A percentile compares a stretch with the other conserved stretches of the same genome.
Conservation (phyloP, 371 early-diverging fungal species). For the Mortierella sp. region DNA sequence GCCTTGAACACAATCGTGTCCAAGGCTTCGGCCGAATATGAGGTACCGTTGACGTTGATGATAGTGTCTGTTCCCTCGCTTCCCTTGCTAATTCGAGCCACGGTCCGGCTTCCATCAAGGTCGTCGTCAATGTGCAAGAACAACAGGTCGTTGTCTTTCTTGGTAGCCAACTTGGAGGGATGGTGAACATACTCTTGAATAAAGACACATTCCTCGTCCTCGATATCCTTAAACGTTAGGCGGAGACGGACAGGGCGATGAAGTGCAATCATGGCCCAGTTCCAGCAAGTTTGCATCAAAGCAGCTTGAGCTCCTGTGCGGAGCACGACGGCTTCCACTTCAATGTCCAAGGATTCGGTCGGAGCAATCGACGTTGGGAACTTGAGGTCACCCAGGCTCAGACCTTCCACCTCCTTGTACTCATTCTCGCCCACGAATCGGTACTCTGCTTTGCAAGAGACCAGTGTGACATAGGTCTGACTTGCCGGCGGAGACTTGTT, state of each 20-base stretch:
- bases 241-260: slow-evolving; percentile 54
- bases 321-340: slow-evolving; percentile 44
- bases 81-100: slow-evolving; percentile 12
- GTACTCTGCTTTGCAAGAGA: slow-evolving; percentile 50
- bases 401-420: slow-evolving; percentile 32
- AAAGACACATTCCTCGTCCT: slow-evolving; percentile 43
- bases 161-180: slow-evolving; percentile 23
- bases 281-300: slow-evolving; percentile 36
- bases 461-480: slow-evolving; percentile 42
- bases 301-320: slow-evolving; percentile 36
- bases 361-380: slow-evolving; percentile 52
- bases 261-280: slow-evolving; percentile 46
- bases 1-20: slow-evolving; percentile 50
- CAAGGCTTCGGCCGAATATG: slow-evolving; percentile 13
- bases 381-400: slow-evolving; percentile 25
- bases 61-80: slow-evolving; percentile 3
- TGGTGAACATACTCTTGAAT: slow-evolving; percentile 55
- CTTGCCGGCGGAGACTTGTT: slow-evolving; percentile 48
- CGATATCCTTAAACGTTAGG: slow-evolving; percentile 53
- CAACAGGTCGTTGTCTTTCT: slow-evolving; percentile 44
- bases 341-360: slow-evolving; percentile 34
- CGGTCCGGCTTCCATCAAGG: slow-evolving; percentile 18
- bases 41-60: slow-evolving; percentile 23
- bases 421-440: slow-evolving; percentile 55
- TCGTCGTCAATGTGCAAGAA: slow-evolving; percentile 52